phyloP scores from a whole-genome alignment of 495 filamentous ascomycete genomes.

The Neurospora tetraspora region DNA sequence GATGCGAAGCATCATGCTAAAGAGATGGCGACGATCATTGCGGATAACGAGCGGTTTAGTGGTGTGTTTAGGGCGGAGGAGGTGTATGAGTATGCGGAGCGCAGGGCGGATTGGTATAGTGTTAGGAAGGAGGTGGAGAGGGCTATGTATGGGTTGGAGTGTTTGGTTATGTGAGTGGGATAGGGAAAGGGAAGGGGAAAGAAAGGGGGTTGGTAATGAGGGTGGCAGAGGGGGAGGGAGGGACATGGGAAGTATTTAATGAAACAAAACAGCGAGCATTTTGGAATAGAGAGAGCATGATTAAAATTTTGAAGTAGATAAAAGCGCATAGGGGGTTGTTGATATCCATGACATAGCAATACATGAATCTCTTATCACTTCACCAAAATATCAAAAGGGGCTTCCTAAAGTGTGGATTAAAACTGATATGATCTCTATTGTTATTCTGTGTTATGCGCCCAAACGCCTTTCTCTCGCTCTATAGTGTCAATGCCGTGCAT shows the following conservation, averaged over 20 bases:
- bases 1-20: constrained; percentile 81
- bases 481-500: background rate
- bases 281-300: background rate
- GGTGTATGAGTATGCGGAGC: constrained; percentile 92
- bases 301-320: background rate
- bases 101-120: constrained; percentile 87
- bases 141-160: constrained; percentile 96
- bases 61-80: constrained; percentile 93
- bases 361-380: background rate
- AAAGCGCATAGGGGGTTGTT: background rate
- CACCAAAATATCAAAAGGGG: too few species aligned
- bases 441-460: background rate
- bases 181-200: background rate
- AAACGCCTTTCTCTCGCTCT: background rate
- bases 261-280: background rate
- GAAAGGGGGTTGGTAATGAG: background rate
- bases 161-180: constrained; percentile 60
- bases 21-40: constrained; percentile 90
- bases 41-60: constrained; percentile 78
- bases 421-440: background rate
- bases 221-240: too few species aligned
- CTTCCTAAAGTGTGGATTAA: background rate
- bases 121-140: constrained; percentile 83
- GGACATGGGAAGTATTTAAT: background rate
- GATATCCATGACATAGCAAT: background rate